Percentiles rank a stretch among this genome's conserved stretches.
phyloP scores from a whole-genome alignment of 352 stramenopile species.

The Globisporangium radiosum region DNA sequence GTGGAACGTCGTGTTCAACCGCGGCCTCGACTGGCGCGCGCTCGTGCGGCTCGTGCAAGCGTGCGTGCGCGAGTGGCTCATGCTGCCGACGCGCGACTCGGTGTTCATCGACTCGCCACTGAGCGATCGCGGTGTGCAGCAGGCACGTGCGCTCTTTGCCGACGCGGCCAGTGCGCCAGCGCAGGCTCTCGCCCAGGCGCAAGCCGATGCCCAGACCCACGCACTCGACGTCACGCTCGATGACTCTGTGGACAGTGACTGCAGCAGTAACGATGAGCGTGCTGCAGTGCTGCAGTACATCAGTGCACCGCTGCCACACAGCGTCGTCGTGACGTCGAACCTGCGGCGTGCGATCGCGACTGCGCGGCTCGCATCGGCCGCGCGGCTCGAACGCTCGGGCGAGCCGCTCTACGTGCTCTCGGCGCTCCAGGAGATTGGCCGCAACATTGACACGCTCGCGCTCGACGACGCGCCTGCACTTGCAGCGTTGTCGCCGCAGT shows the following conservation, averaged over 20 bases:
- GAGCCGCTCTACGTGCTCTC: slow-evolving; percentile 81
- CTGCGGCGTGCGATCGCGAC: slow-evolving; percentile 75
- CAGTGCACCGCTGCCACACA: slow-evolving; percentile 33
- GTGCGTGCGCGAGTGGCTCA: slow-evolving; percentile 55
- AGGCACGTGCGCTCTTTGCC: slow-evolving; percentile 48
- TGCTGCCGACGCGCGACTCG: slow-evolving; percentile 62
- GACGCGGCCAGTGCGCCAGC: slow-evolving; percentile 4
- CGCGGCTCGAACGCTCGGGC: slow-evolving; percentile 34
- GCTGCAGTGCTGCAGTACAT: slow-evolving; percentile 39
- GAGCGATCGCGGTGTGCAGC: slow-evolving; percentile 45
- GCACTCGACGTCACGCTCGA: slow-evolving; percentile 3
- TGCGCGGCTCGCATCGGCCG: slow-evolving; percentile 62
- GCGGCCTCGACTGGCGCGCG: slow-evolving; percentile 40
- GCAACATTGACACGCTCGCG: slow-evolving; percentile 83
- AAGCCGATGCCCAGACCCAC: background rate
- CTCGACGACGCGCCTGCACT: slow-evolving; percentile 48
- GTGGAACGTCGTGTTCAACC: slow-evolving; percentile 88
- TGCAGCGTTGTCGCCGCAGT: slow-evolving; percentile 23
- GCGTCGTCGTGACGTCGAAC: slow-evolving; percentile 68
- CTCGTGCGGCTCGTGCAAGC: slow-evolving; percentile 43
- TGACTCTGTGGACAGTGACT: slow-evolving; percentile 10
- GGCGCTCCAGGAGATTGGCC: slow-evolving; percentile 77
- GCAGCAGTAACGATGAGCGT: slow-evolving; percentile 16
- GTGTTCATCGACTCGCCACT: slow-evolving; percentile 84
- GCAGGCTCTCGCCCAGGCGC: too few relatives aligned